Evolutionary conservation across 495 filamentous ascomycete genomes (phyloP).

Genomic region (Lasiosphaeria ovina): DNA sequence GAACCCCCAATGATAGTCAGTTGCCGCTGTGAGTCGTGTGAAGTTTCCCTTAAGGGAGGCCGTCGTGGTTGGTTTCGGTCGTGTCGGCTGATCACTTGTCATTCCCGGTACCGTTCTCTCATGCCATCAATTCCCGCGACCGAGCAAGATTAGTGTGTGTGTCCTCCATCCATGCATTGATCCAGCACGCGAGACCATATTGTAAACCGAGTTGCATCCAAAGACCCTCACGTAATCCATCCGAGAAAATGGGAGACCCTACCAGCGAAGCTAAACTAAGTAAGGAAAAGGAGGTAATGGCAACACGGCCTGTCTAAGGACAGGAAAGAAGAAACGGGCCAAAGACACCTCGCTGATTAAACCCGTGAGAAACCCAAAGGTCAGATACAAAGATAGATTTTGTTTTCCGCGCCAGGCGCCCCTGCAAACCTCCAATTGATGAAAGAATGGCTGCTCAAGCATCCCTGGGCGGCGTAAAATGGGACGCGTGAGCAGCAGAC

Average conservation of each 20-base stretch:
- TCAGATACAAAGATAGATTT: slow-evolving; percentile 15
- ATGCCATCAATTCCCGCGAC: too few species aligned
- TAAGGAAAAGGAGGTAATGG: not conserved
- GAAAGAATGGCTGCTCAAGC: slow-evolving; percentile 6
- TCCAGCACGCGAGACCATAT: slow-evolving; percentile 2
- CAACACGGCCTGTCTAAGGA: slow-evolving; percentile 7
- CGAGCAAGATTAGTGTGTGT: not conserved
- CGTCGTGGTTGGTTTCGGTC: too few species aligned
- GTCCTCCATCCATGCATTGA: slow-evolving; percentile 2
- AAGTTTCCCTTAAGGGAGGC: too few species aligned
- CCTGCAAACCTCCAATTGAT: slow-evolving; percentile 6
- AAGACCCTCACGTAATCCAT: not conserved
- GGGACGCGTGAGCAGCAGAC: too few species aligned
- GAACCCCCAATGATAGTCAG: too few species aligned
- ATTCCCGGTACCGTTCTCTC: too few species aligned
- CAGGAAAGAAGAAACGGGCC: slow-evolving; percentile 4
- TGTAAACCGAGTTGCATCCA: slow-evolving; percentile 1
- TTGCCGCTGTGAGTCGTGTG: too few species aligned
- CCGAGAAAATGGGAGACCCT: not conserved
- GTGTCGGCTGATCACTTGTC: too few species aligned
- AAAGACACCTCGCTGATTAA: slow-evolving; percentile 18
- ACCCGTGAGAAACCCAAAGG: slow-evolving; percentile 10
- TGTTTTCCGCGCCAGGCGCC: slow-evolving; percentile 19
- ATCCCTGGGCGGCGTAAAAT: not conserved
- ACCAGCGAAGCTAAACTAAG: not conserved